These are phyloP conservation scores for Rhizopogon rudus DNA, from an alignment of 768 basidiomycete genomes.

Conservation along the genomic window DNA sequence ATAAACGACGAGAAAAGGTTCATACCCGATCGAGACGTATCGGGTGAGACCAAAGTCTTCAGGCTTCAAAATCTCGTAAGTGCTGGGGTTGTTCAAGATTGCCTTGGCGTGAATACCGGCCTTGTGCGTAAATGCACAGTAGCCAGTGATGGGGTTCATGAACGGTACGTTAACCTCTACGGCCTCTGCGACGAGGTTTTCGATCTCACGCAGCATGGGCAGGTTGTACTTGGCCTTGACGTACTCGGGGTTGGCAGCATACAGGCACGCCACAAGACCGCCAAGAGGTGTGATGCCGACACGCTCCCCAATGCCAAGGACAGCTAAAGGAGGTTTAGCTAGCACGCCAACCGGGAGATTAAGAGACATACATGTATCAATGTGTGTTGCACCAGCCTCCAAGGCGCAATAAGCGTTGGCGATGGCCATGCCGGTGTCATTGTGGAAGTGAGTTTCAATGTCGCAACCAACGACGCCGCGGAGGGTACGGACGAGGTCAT, in stretches of 20 bases:
- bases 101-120: slow-evolving; percentile 99
- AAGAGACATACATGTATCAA: slow-evolving; percentile 79
- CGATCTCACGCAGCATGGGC: slow-evolving; percentile 94
- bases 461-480: slow-evolving; percentile 96
- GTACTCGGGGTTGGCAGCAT: slow-evolving; percentile 96
- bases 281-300: slow-evolving; percentile 99
- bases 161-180: slow-evolving; percentile 98
- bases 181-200: slow-evolving; percentile 97
- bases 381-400: slow-evolving; percentile 98
- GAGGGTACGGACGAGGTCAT: slow-evolving; percentile 94
- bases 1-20: slow-evolving; percentile 3
- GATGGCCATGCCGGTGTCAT: slow-evolving; percentile 98
- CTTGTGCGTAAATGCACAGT: slow-evolving; percentile 99
- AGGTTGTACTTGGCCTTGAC: slow-evolving; percentile 99
- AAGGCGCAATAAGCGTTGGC: slow-evolving; percentile 98
- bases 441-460: slow-evolving; percentile 97
- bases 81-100: slow-evolving; percentile 98
- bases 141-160: slow-evolving; percentile 94
- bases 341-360: neutral
- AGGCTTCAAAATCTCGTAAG: slow-evolving; percentile 98
- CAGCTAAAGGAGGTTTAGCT: slow-evolving; percentile 42
- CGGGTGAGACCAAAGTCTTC: slow-evolving; percentile 97
- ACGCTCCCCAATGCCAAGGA: slow-evolving; percentile 97
- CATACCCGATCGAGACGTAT: slow-evolving; percentile 94
- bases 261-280: slow-evolving; percentile 93